Base-by-base conservation (phyloP, 345 rosid genomes). In the Physaria fendleri region DNA sequence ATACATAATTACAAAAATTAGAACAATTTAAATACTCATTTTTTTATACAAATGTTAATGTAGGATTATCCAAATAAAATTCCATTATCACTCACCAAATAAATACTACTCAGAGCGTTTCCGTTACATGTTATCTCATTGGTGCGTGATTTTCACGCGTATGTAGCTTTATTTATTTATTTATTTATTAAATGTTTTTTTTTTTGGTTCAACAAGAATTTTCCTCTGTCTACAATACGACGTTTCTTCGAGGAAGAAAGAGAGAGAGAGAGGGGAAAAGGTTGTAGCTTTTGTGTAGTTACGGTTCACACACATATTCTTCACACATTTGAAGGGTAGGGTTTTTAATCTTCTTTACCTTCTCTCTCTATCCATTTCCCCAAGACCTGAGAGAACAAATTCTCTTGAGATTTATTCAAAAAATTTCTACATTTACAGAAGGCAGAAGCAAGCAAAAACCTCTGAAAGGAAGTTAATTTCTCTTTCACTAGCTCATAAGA, bases 311-410 rank as follows among this genome's bases (percentile, higher is more conserved):
- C 62, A 47, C 39, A 47, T 74, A 75, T n/a, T n/a, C n/a, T n/a
- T 69, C 32, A 60, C 11, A 41, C 47, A 63, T 42, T 54, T 64
- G 67, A 74, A 74, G 64, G 74, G 82, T 78, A 84, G 85, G 87
- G 81, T 78, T 84, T 27, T 76, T 74, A 53, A 78, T 78, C 81
- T 75, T n/a, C n/a, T n/a, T n/a, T 75, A 71, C 77, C 76, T 65
- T 61, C 78, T 58, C 58, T 71, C 50, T 65, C 74, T 44, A 71
- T 67, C 68, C 76, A 71, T 66, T 54, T n/a, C 51, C 47, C 34
- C 44, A 20, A 56, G 42, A 33, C 68, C 71, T 71, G 69, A 53
- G n/a, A n/a, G 61, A 45, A 71, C 24, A 41, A 72, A 23, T 80
- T 71, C 77, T 76, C 72, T n/a, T 42, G 66, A 76, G 68, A 61